A percentile compares a stretch with the other conserved stretches of the same genome.
Conservation (phyloP, 768 basidiomycete species). For the Tylopilus sp. region DNA sequence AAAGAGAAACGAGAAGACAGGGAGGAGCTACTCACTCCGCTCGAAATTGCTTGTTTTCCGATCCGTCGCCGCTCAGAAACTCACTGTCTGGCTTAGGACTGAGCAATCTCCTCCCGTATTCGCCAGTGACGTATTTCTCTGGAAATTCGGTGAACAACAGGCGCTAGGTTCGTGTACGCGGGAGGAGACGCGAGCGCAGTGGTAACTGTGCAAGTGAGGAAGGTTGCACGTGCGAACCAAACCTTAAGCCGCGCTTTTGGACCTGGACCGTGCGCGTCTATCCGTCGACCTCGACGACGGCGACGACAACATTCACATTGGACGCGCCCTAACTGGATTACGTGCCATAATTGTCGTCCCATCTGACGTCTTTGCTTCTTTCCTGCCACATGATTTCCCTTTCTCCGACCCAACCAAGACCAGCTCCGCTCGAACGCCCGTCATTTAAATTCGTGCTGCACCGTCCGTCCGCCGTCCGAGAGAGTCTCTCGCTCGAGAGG, state of each 20-base stretch:
- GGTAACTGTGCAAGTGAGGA: slow-evolving; percentile 28
- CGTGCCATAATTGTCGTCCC: slow-evolving; percentile 27
- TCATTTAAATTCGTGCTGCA: neutral
- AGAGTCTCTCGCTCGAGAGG: neutral
- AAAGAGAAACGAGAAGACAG: neutral
- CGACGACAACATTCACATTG: slow-evolving; percentile 15
- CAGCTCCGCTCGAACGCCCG: slow-evolving; percentile 35
- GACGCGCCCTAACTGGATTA: neutral
- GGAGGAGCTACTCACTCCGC: slow-evolving; percentile 32
- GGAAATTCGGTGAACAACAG: slow-evolving; percentile 7
- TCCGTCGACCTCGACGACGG: slow-evolving; percentile 9
- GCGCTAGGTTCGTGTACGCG: slow-evolving; percentile 6
- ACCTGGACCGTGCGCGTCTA: slow-evolving; percentile 25
- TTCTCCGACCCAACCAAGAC: slow-evolving; percentile 34
- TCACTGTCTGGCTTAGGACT: slow-evolving; percentile 11
- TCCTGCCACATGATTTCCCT: slow-evolving; percentile 24
- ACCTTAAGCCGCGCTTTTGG: slow-evolving; percentile 27
- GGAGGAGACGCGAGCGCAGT: slow-evolving; percentile 13
- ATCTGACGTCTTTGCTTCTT: slow-evolving; percentile 13
- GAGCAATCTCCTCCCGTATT: slow-evolving; percentile 8
- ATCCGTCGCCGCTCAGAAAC: slow-evolving; percentile 38
- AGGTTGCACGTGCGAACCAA: slow-evolving; percentile 33
- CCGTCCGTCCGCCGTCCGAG: neutral
- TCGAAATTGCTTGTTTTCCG: slow-evolving; percentile 36
- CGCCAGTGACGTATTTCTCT: slow-evolving; percentile 6